phyloP scores from a whole-genome alignment of 2,329 filamentous ascomycete genomes.

The Lasiodiplodia sp. region DNA sequence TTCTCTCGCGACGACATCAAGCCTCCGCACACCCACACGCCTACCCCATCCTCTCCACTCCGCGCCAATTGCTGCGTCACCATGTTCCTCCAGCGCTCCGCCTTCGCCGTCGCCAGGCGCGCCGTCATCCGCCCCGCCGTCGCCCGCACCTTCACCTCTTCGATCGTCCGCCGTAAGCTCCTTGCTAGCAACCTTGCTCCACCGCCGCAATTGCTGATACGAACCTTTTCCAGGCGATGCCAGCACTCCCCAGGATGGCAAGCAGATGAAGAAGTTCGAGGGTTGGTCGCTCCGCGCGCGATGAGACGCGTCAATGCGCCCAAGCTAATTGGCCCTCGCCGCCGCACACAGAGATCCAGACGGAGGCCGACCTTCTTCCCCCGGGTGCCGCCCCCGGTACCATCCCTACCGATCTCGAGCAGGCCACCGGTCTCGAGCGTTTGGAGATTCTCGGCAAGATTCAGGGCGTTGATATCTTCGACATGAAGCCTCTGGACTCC shows the following conservation, averaged over 20 bases:
- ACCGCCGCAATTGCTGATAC: conserved; percentile 42
- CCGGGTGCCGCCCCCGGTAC: conserved; percentile 83
- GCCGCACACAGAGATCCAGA: conserved; percentile 74
- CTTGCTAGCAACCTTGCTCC: conserved; percentile 31
- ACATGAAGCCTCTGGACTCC: conserved; percentile 95
- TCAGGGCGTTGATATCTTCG: conserved; percentile 97
- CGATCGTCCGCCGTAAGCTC: conserved; percentile 55
- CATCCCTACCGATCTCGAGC: conserved; percentile 92
- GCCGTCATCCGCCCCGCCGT: conserved; percentile 50
- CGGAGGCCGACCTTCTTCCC: conserved; percentile 80
- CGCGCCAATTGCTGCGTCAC: conserved; percentile 45
- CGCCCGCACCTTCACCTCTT: conserved; percentile 56
- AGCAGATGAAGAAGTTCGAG: conserved; percentile 55
- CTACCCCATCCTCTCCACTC: conserved; percentile 43
- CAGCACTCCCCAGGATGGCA: conserved; percentile 46
- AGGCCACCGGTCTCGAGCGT: conserved; percentile 96
- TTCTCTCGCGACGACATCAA: conserved; percentile 26
- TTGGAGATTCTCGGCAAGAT: conserved; percentile 99
- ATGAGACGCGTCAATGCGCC: conserved; percentile 27
- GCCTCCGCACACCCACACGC: conserved; percentile 31
- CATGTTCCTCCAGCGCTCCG: conserved; percentile 60
- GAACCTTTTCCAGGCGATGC: conserved; percentile 41
- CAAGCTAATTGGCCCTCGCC: conserved; percentile 38
- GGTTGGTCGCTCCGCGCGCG: conserved; percentile 45
- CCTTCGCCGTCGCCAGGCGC: conserved; percentile 56